Evolutionary conservation across 2,329 filamentous ascomycete genomes (phyloP).

Genomic region (Zasmidium citrigriseum): DNA sequence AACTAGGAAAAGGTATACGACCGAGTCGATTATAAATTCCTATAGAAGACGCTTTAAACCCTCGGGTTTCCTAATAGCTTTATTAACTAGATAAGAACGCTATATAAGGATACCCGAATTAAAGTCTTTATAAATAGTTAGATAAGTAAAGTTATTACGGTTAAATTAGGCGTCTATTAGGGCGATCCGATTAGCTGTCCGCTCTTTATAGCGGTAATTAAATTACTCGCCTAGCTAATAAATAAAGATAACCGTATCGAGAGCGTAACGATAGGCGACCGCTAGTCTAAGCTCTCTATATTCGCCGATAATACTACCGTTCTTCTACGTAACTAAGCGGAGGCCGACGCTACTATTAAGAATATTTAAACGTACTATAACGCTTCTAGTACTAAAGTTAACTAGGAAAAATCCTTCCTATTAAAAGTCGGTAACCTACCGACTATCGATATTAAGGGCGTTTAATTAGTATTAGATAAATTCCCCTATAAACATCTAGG

Average conservation of each 20-base stretch:
- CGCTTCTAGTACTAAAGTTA: not conserved
- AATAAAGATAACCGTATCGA: not conserved
- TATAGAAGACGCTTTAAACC: conserved; percentile 5
- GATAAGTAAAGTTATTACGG: not conserved
- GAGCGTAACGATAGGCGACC: not conserved
- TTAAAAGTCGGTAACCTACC: not conserved
- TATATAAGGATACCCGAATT: conserved; percentile 2
- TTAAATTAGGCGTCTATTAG: not conserved
- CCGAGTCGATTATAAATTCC: not conserved
- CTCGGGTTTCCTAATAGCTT: too few species aligned
- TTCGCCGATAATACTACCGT: not conserved
- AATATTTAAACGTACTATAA: not conserved
- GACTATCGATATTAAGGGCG: not conserved
- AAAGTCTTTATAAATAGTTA: conserved; percentile 1
- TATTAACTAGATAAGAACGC: not conserved
- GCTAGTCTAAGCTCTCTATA: not conserved
- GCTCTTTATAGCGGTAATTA: not conserved
- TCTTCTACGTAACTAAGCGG: not conserved
- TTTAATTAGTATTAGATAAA: not conserved
- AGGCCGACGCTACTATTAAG: not conserved
- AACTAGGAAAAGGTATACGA: conserved; percentile 5
- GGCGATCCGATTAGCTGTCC: conserved; percentile 3
- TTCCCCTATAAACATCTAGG: not conserved
- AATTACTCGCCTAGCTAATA: not conserved
- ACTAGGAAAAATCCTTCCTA: not conserved